Percentiles rank a stretch among this genome's conserved stretches.
Evolutionary conservation across 768 basidiomycete species (phyloP).

Genomic region (Boletus sensibilis): DNA sequence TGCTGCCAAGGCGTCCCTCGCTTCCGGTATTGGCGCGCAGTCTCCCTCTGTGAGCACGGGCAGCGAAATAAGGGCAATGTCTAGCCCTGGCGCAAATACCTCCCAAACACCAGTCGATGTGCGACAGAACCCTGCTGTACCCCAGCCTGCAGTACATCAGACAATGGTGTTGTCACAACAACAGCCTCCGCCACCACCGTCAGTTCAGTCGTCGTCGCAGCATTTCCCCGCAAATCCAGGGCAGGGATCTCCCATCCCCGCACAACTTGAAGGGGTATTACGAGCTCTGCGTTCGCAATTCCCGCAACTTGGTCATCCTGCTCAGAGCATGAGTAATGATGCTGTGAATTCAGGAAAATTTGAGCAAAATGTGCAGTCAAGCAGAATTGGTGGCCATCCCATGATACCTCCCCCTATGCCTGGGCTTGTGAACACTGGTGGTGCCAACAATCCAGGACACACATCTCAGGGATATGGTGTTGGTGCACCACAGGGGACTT

Average conservation of each 20-base stretch:
- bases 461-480: slow-evolving; percentile 9
- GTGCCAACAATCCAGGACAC: neutral
- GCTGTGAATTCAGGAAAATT: neutral
- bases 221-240: neutral
- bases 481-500: neutral
- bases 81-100: neutral
- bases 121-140: neutral
- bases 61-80: neutral
- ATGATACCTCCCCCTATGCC: neutral
- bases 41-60: slow-evolving; percentile 6
- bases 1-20: slow-evolving; percentile 31
- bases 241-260: slow-evolving; percentile 2
- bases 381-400: neutral
- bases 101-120: neutral
- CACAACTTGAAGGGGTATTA: slow-evolving; percentile 17
- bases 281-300: slow-evolving; percentile 15
- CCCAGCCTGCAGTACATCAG: neutral
- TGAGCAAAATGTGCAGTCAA: neutral
- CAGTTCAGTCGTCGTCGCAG: slow-evolving; percentile 2
- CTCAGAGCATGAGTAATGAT: neutral
- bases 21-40: slow-evolving; percentile 4
- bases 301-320: slow-evolving; percentile 5
- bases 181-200: neutral
- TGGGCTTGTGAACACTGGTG: neutral
- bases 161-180: neutral